Evolutionary conservation across 257 asterid species (phyloP), one percentile per base, ranked within the genome.

Genomic region (Nicotiana benthamiana): DNA sequence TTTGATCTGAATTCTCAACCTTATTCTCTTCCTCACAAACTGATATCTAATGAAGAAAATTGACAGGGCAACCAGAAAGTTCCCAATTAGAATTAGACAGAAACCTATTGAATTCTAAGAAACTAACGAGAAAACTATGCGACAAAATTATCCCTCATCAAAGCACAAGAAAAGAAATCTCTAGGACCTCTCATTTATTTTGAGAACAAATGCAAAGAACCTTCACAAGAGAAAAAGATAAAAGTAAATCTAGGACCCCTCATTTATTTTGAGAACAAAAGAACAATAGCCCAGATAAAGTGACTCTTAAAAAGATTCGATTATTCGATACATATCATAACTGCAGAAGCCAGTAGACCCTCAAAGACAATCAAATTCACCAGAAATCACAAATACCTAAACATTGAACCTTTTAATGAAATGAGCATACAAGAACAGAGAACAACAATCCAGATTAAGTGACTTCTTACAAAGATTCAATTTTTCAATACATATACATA

Each of bases 391-490:
- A 20, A 59, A 67, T n/a, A 81, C 77, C 10, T 30, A 60, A 57
- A 66, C 62, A 59, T 48, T 79, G 65, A 83, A 83, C 59, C 79
- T 77, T 46, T 66, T 84, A 79, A 88, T 86, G 85, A 86, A 87
- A 66, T 64, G 76, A 80, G 80, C 82, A 85, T 76, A 46, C 81
- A 83, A 83, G 80, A 77, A 84, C 8, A 43, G 24, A 43, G 36
- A 62, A 26, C 22, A 62, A 56, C 32, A 76, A 56, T 56, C 72
- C 60, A 80, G 78, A n/a, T n/a, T n/a, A 63, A 53, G 9, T 53
- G 59, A 53, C 59, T 53, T 53, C 20, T 51, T 1, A 53, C 8
- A 53, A 53, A 53, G 59, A 53, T 16, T 53, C 59, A 53, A 1
- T 15, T 53, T 53, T 53, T 53, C 59, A 53, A 53, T 51, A 51